phyloP scores from a whole-genome alignment of 2,329 filamentous ascomycete genomes.

The Aaosphaeria arxii region DNA sequence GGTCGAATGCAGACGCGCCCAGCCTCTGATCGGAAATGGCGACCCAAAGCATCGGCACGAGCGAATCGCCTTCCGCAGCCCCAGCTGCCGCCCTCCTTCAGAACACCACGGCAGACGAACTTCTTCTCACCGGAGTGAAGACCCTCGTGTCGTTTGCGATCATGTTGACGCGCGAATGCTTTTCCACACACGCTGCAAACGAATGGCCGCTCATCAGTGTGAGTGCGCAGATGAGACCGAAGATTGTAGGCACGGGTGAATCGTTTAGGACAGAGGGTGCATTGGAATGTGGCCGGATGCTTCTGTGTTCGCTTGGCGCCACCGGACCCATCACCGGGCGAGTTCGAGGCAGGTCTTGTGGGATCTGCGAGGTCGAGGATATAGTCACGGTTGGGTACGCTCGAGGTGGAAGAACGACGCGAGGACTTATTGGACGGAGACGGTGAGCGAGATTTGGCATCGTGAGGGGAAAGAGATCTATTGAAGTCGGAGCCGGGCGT shows the following conservation, averaged over 20 bases:
- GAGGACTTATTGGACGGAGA: slow-evolving; percentile 48
- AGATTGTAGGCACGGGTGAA: slow-evolving; percentile 97
- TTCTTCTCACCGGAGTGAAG: slow-evolving; percentile 98
- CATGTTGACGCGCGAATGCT: slow-evolving; percentile 94
- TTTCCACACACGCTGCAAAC: slow-evolving; percentile 97
- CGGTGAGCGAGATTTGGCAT: slow-evolving; percentile 44
- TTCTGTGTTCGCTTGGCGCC: slow-evolving; percentile 85
- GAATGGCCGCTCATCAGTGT: slow-evolving; percentile 95
- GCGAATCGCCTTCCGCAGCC: slow-evolving; percentile 92
- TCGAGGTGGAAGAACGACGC: slow-evolving; percentile 51
- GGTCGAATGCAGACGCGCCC: slow-evolving; percentile 96
- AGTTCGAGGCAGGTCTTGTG: slow-evolving; percentile 65
- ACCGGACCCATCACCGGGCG: slow-evolving; percentile 24
- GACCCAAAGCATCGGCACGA: slow-evolving; percentile 87
- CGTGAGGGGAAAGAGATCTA: slow-evolving; percentile 43
- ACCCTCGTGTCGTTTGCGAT: slow-evolving; percentile 94
- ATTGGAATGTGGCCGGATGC: slow-evolving; percentile 96
- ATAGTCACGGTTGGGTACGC: slow-evolving; percentile 62
- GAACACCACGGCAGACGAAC: slow-evolving; percentile 90
- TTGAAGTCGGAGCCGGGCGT: slow-evolving; percentile 36
- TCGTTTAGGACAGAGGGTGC: slow-evolving; percentile 85
- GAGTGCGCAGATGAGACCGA: slow-evolving; percentile 89
- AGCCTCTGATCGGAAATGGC: slow-evolving; percentile 93
- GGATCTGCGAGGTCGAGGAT: slow-evolving; percentile 91
- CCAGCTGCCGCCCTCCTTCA: slow-evolving; percentile 82